Percentiles rank a stretch among this genome's conserved stretches.
phyloP scores from a whole-genome alignment of 345 rosid genomes.

The Eucalyptus albens region DNA sequence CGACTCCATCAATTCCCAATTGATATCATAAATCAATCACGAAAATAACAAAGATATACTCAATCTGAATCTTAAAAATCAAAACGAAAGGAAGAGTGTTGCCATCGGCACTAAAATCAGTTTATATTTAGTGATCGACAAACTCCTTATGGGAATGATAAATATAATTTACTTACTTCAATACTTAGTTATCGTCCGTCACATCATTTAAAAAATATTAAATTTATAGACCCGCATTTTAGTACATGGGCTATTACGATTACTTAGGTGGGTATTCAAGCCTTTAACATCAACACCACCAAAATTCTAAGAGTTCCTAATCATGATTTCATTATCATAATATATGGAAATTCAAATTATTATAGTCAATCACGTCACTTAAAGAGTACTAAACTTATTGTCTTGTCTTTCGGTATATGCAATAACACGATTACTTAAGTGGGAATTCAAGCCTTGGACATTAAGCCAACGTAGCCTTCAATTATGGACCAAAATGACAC shows the following conservation, averaged over 20 bases:
- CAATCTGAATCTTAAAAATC: neutral
- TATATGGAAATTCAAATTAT: too few species aligned
- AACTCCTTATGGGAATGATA: neutral
- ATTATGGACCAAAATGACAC: neutral
- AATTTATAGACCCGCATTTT: too few species aligned
- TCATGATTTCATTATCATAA: too few species aligned
- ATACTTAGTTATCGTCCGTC: neutral
- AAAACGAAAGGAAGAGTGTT: neutral
- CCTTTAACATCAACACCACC: neutral
- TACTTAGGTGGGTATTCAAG: neutral
- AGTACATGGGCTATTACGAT: too few species aligned
- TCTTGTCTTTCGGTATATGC: neutral
- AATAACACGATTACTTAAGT: neutral
- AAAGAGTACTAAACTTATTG: neutral
- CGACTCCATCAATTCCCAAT: neutral
- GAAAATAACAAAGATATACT: neutral
- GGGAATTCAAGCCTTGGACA: neutral
- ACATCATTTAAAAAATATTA: neutral
- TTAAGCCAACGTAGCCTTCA: neutral
- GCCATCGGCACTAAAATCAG: neutral
- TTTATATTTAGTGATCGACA: neutral
- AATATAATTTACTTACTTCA: neutral
- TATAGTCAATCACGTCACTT: neutral
- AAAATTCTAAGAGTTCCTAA: too few species aligned
- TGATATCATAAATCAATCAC: neutral